phyloP scores from a whole-genome alignment of 2,329 filamentous ascomycete species.

The Trichoderma atrobrunneum region DNA sequence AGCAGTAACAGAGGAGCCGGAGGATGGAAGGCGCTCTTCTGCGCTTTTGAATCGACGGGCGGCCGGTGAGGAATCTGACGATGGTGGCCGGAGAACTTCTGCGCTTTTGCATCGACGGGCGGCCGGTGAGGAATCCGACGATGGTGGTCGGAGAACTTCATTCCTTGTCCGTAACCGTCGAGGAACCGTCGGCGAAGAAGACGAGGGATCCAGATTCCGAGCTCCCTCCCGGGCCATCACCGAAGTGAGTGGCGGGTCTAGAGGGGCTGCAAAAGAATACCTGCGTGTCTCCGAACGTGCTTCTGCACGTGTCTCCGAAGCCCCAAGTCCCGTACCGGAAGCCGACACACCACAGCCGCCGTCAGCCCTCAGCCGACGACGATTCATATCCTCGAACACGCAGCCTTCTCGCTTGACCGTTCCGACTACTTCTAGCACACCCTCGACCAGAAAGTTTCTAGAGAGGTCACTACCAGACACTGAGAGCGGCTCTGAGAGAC shows the following conservation, averaged over 20 bases:
- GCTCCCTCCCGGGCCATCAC: slow-evolving; percentile 58
- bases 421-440: slow-evolving; percentile 35
- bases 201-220: slow-evolving; percentile 50
- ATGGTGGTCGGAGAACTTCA: slow-evolving; percentile 44
- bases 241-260: slow-evolving; percentile 47
- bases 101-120: slow-evolving; percentile 44
- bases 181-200: slow-evolving; percentile 46
- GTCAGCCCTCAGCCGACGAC: slow-evolving; percentile 52
- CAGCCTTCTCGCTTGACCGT: slow-evolving; percentile 45
- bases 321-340: slow-evolving; percentile 35
- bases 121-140: slow-evolving; percentile 43
- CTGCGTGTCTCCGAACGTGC: slow-evolving; percentile 24
- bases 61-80: slow-evolving; percentile 43
- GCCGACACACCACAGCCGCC: slow-evolving; percentile 38
- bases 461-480: slow-evolving; percentile 46
- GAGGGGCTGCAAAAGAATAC: slow-evolving; percentile 30
- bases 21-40: slow-evolving; percentile 50
- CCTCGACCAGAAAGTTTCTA: slow-evolving; percentile 47
- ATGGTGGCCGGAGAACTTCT: slow-evolving; percentile 43
- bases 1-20: slow-evolving; percentile 49
- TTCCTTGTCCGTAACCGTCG: slow-evolving; percentile 46
- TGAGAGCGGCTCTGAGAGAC: slow-evolving; percentile 35
- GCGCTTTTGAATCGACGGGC: slow-evolving; percentile 44
- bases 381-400: slow-evolving; percentile 49
- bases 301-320: slow-evolving; percentile 25